Percentiles rank a stretch among this genome's conserved stretches.
phyloP scores from a whole-genome alignment of 495 filamentous ascomycete genomes.

The Penicillium tannophilum region DNA sequence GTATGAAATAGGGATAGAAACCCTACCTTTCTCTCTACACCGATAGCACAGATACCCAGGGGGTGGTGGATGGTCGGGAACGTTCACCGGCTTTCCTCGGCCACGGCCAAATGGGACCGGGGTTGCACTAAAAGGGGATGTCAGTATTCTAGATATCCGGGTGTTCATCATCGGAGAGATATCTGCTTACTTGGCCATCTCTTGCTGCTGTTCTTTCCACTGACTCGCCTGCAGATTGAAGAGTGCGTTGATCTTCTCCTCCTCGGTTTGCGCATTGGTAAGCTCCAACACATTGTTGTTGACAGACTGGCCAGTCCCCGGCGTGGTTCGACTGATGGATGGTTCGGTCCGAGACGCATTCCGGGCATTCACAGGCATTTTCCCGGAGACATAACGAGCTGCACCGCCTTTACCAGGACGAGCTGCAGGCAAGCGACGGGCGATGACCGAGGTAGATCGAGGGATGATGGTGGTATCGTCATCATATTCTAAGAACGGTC shows the following conservation, averaged over 20 bases:
- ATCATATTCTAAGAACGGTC: slow-evolving; percentile 71
- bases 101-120: slow-evolving; percentile 60
- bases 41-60: slow-evolving; percentile 95
- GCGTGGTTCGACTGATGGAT: slow-evolving; percentile 49
- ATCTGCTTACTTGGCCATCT: slow-evolving; percentile 80
- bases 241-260: slow-evolving; percentile 88
- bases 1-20: slow-evolving; percentile 11
- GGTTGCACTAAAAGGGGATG: slow-evolving; percentile 54
- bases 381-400: slow-evolving; percentile 94
- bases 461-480: slow-evolving; percentile 96
- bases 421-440: slow-evolving; percentile 79
- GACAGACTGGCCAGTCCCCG: slow-evolving; percentile 42
- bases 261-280: slow-evolving; percentile 77
- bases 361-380: slow-evolving; percentile 90
- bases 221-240: slow-evolving; percentile 81
- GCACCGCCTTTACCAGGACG: slow-evolving; percentile 83
- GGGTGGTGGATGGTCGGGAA: slow-evolving; percentile 88
- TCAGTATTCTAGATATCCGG: slow-evolving; percentile 33
- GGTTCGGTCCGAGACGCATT: slow-evolving; percentile 75
- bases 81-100: slow-evolving; percentile 67
- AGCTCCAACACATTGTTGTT: slow-evolving; percentile 61
- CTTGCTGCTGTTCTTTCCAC: slow-evolving; percentile 85
- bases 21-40: slow-evolving; percentile 86
- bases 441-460: slow-evolving; percentile 90
- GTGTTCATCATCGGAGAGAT: not conserved